Percentiles rank a stretch among this genome's conserved stretches.
Conservation (phyloP, 495 filamentous ascomycete genomes). For the Alectoria sarmentosa region DNA sequence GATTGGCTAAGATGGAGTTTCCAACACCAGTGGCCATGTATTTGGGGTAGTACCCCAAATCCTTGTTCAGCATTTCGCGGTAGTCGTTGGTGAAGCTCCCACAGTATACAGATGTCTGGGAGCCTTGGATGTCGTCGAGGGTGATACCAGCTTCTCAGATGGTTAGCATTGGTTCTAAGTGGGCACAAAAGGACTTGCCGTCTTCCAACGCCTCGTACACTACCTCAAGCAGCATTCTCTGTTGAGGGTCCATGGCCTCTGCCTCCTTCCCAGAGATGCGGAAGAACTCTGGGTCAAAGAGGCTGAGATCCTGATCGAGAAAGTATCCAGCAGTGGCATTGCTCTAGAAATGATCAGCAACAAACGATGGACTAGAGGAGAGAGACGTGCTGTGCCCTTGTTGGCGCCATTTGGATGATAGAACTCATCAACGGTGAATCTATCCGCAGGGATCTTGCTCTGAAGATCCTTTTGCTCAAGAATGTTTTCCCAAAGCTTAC, state of each 20-base stretch:
- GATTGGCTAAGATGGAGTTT: slow-evolving; percentile 35
- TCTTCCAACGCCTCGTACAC: slow-evolving; percentile 57
- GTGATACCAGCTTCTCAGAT: slow-evolving; percentile 19
- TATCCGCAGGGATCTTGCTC: slow-evolving; percentile 27
- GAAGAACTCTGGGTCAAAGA: slow-evolving; percentile 46
- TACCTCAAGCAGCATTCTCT: slow-evolving; percentile 50
- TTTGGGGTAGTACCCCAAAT: slow-evolving; percentile 5
- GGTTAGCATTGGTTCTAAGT: too few relatives aligned
- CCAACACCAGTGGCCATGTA: slow-evolving; percentile 10
- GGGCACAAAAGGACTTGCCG: too few relatives aligned
- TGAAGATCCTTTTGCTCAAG: slow-evolving; percentile 24
- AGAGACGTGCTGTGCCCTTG: slow-evolving; percentile 22
- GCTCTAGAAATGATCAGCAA: slow-evolving; percentile 15
- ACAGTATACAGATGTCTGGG: slow-evolving; percentile 12
- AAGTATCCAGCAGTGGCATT: slow-evolving; percentile 34
- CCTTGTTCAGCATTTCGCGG: slow-evolving; percentile 8
- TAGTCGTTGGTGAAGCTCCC: slow-evolving; percentile 18
- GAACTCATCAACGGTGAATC: slow-evolving; percentile 38
- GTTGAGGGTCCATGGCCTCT: slow-evolving; percentile 43
- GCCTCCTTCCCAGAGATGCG: slow-evolving; percentile 46
- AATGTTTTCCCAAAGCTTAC: slow-evolving; percentile 23
- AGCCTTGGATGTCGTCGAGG: slow-evolving; percentile 8
- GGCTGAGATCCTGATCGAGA: slow-evolving; percentile 28
- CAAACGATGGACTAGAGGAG: too few relatives aligned
- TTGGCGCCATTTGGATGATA: slow-evolving; percentile 31